Base-by-base conservation (phyloP, 1,139 yeast species). In the Kurtzmaniella natalensis region DNA sequence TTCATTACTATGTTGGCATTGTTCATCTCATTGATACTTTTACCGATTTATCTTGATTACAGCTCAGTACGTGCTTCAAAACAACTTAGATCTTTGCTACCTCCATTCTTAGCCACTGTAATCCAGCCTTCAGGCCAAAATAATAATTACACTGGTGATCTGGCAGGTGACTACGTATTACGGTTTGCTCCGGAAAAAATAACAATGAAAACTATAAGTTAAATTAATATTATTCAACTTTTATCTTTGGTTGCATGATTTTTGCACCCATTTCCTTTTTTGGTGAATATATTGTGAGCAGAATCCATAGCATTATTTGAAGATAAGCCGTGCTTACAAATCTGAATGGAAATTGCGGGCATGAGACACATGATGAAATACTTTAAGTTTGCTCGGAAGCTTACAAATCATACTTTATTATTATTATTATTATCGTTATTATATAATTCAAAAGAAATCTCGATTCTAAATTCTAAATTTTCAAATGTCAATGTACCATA, bases 121-220 rank as follows among this genome's bases (percentile, higher is more conserved):
- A 51, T 78, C 3, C 86, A 80, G 46, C 86, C 86, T 0, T 64
- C 57, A 21, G 46, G 54, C 24, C 84, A 78, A 47, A 60, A 68
- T 31, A 76, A 78, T 41, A 78, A 79, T 47, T 85, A 79, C 46
- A 79, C 85, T 0, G 86, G 84, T 0, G 57, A 59, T 0, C 53
- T 57, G 20, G 62, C 61, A 3, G 62, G 62, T 2, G 13, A 30
- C 2, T 26, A 30, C 18, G 40, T 57, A n/a, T 37, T 44, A 8
- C 30, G 53, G 33, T 47, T 33, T 1, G 41, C 38, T 19, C 61
- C 60, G 2, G 46, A 38, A 18, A 7, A 27, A 1, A 30, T 28
- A 10, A 25, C 41, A 5, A 33, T 43, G 43, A 33, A 16, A 16
- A 34, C 37, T 16, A 14, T 30, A 5, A 14, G 14, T 21, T 30